A percentile compares a stretch with the other conserved stretches of the same genome.
phyloP scores from a whole-genome alignment of 352 stramenopile species.

The Pythium angustatum region DNA sequence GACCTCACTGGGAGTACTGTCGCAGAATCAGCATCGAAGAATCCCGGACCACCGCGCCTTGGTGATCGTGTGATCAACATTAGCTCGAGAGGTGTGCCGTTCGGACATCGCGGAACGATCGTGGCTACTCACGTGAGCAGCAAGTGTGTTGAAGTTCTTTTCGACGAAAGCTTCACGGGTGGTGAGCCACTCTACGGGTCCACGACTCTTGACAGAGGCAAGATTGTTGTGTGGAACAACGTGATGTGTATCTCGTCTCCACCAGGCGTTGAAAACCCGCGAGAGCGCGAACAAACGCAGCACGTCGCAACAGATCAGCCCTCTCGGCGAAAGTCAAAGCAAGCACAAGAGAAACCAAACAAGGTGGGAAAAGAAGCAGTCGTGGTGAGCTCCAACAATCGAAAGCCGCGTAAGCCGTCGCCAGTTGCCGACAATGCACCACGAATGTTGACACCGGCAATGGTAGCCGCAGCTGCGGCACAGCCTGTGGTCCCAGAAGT shows the following conservation, averaged over 20 bases:
- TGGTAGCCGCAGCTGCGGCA: constrained; percentile 10
- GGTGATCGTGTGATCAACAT: constrained; percentile 99
- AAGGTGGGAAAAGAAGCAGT: constrained; percentile 10
- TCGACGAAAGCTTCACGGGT: constrained; percentile 96
- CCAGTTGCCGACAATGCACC: constrained; percentile 5
- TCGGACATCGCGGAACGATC: constrained; percentile 97
- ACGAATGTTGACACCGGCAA: constrained; percentile 17
- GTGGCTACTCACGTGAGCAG: constrained; percentile 96
- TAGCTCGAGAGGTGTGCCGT: constrained; percentile 93
- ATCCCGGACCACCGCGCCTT: constrained; percentile 83
- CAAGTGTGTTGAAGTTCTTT: constrained; percentile 98
- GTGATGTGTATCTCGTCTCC: constrained; percentile 70
- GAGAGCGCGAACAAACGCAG: constrained; percentile 3
- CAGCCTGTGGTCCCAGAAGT: neutral
- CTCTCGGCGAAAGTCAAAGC: neutral
- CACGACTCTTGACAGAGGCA: constrained; percentile 94
- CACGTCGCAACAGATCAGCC: neutral
- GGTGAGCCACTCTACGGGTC: constrained; percentile 94
- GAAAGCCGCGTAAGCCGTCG: constrained; percentile 20
- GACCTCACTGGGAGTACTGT: constrained; percentile 75
- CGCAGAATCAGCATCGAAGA: constrained; percentile 54
- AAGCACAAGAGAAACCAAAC: constrained; percentile 15
- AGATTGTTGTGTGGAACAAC: constrained; percentile 94
- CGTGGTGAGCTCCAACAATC: constrained; percentile 24
- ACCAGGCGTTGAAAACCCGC: constrained; percentile 26